Conservation (phyloP, 176 grass and related monocot species). For the Saccharum officinarum region DNA sequence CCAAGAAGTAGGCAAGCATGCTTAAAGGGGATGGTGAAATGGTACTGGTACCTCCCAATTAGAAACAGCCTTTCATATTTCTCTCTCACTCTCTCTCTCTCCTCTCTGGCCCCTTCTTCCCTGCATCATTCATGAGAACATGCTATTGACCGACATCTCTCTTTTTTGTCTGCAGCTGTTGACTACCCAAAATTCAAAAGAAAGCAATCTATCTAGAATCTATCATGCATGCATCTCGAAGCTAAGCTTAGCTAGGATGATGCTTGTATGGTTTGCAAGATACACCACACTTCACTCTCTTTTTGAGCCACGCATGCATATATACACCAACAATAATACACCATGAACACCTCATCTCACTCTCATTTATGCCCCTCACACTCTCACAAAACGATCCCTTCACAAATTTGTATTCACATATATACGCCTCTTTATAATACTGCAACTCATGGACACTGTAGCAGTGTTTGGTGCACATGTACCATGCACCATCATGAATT, state of each 20-base stretch:
- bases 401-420: neutral
- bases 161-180: constrained; percentile 84
- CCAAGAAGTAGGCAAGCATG: constrained; percentile 56
- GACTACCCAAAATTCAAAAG: constrained; percentile 58
- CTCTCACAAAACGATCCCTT: neutral
- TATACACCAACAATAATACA: neutral
- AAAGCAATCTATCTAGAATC: constrained; percentile 29
- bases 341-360: neutral
- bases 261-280: constrained; percentile 11
- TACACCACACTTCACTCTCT: neutral
- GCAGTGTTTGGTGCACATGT: neutral
- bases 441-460: neutral
- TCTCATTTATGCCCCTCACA: neutral
- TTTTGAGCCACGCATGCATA: neutral
- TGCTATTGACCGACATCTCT: constrained; percentile 86
- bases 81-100: neutral
- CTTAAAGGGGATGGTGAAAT: constrained; percentile 56
- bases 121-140: constrained; percentile 85
- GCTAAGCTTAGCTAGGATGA: neutral
- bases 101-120: constrained; percentile 3
- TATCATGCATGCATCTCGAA: neutral
- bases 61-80: constrained; percentile 56
- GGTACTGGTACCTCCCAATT: constrained; percentile 71
- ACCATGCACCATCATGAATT: neutral
- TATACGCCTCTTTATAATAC: neutral